Conservation (phyloP, 2,329 filamentous ascomycete genomes). For the Xylariaceae sp. region DNA sequence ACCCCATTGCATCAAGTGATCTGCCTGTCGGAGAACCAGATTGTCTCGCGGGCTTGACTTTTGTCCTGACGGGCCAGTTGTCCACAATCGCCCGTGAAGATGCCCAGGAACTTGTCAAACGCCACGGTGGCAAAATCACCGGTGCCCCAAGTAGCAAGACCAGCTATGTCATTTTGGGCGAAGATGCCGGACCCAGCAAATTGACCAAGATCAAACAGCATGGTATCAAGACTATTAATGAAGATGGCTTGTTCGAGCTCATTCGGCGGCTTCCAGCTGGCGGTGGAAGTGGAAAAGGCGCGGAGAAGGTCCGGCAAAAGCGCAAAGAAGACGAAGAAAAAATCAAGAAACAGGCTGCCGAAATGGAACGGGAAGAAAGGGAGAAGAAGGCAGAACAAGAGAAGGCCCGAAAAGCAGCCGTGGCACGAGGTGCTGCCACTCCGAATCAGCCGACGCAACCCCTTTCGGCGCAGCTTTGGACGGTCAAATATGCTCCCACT, state of each 20-base stretch:
- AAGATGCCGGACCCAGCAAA: constrained; percentile 90
- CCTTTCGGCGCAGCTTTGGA: constrained; percentile 72
- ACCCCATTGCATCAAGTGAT: constrained; percentile 57
- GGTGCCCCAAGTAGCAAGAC: constrained; percentile 86
- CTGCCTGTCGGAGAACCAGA: constrained; percentile 82
- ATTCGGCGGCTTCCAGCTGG: constrained; percentile 77
- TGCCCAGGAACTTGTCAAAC: constrained; percentile 80
- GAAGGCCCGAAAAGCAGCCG: constrained; percentile 51
- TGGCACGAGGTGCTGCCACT: constrained; percentile 37
- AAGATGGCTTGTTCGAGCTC: constrained; percentile 84
- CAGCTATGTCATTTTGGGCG: constrained; percentile 85
- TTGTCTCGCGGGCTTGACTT: constrained; percentile 82
- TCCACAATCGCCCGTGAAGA: constrained; percentile 79
- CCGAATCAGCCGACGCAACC: constrained; percentile 36
- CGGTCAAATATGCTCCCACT: constrained; percentile 89
- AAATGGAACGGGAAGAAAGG: constrained; percentile 82
- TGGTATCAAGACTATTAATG: constrained; percentile 87
- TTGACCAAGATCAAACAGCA: constrained; percentile 77
- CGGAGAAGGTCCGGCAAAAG: constrained; percentile 80
- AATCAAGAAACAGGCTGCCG: constrained; percentile 71
- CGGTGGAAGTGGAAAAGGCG: constrained; percentile 83
- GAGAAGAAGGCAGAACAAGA: constrained; percentile 48
- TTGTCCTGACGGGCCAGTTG: constrained; percentile 92
- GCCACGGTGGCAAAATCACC: constrained; percentile 89
- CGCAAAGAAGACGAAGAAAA: constrained; percentile 80